These are phyloP conservation scores for Cryptococcus sp. DNA, from an alignment of 1,284 basidiomycete genomes.

Conservation along the genomic window DNA sequence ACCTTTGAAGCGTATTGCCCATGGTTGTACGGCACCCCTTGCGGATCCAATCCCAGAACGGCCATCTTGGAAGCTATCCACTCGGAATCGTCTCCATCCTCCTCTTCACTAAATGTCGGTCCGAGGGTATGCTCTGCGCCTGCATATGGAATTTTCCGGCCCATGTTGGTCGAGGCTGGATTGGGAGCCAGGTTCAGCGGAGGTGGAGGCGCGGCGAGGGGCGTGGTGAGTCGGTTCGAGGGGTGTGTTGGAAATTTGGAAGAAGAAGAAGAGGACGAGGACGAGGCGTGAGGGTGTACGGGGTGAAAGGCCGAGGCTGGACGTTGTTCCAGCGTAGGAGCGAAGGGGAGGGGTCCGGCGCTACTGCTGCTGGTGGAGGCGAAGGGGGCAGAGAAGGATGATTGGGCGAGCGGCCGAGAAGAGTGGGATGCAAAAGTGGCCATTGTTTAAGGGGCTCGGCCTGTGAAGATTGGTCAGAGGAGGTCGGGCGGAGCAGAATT, in stretches of 20 bases:
- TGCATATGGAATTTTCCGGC: slow-evolving; percentile 17
- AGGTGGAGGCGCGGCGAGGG: slow-evolving; percentile 19
- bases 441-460: no score
- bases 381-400: not conserved
- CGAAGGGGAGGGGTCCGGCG: slow-evolving; percentile 4
- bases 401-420: not conserved
- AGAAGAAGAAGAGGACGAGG: no score
- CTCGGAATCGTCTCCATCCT: slow-evolving; percentile 41
- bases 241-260: not conserved
- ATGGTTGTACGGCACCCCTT: slow-evolving; percentile 13
- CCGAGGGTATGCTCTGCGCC: slow-evolving; percentile 38
- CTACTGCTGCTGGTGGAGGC: not conserved
- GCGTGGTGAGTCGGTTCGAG: slow-evolving; percentile 11
- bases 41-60: slow-evolving; percentile 24
- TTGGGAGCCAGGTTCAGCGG: slow-evolving; percentile 11
- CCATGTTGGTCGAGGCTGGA: slow-evolving; percentile 11
- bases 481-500: no score
- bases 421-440: no score
- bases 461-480: no score
- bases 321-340: not conserved
- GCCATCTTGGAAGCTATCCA: slow-evolving; percentile 41
- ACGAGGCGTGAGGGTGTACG: no score
- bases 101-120: slow-evolving; percentile 39
- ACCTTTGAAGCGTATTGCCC: not conserved
- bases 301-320: not conserved